Conservation (phyloP, 148 eudicot species). For the Camellia japonica region DNA sequence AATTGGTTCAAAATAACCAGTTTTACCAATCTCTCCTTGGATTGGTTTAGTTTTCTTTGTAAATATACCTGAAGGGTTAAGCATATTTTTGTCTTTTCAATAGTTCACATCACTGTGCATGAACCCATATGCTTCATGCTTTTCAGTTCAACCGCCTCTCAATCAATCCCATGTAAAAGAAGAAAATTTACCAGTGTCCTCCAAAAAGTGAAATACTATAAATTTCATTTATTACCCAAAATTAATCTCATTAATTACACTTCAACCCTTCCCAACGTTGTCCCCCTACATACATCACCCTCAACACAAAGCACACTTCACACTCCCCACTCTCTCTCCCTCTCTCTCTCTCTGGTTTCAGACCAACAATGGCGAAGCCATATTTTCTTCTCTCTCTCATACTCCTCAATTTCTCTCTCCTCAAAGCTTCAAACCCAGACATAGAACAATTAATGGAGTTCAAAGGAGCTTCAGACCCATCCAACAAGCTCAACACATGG, state of each 20-base stretch:
- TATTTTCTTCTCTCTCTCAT: conserved; percentile 3
- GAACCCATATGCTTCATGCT: too few relatives aligned
- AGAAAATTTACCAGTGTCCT: too few relatives aligned
- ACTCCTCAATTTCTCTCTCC: conserved; percentile 20
- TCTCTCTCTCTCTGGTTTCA: background rate
- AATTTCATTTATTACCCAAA: too few relatives aligned
- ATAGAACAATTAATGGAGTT: conserved; percentile 40
- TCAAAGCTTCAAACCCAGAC: conserved; percentile 42
- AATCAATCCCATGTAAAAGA: too few relatives aligned
- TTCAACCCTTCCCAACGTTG: background rate
- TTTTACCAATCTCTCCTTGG: too few relatives aligned
- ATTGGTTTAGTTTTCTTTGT: too few relatives aligned
- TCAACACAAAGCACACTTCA: background rate
- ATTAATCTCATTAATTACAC: background rate
- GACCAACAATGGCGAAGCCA: conserved; percentile 16
- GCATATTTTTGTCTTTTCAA: too few relatives aligned
- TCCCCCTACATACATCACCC: background rate
- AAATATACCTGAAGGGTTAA: too few relatives aligned
- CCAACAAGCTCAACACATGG: conserved; percentile 47
- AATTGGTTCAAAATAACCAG: too few relatives aligned
- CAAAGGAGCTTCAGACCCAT: conserved; percentile 45
- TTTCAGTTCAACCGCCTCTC: too few relatives aligned
- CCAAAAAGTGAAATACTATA: too few relatives aligned
- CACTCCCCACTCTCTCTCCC: background rate
- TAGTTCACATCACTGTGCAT: too few relatives aligned